Evolutionary conservation across 371 early-diverging fungal species (phyloP).

Genomic region (Mucor racemosus): DNA sequence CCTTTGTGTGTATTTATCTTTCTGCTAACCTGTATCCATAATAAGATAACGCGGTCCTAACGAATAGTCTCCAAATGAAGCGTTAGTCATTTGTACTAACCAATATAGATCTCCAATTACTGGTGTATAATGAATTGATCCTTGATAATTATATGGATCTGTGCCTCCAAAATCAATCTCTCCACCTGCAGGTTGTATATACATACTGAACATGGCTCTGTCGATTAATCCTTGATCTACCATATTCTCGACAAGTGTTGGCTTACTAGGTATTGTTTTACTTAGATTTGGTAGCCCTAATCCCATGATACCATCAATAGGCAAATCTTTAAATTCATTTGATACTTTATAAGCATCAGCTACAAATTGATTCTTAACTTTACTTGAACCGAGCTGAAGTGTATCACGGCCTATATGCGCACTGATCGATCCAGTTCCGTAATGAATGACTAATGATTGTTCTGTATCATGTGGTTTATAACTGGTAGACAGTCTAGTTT

Average conservation of each 20-base stretch:
- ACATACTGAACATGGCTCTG: constrained; percentile 70
- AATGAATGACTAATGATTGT: constrained; percentile 52
- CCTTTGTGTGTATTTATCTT: not conserved
- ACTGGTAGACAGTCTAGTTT: constrained; percentile 12
- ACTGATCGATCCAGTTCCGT: constrained; percentile 68
- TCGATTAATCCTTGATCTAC: constrained; percentile 60
- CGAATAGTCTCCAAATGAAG: constrained; percentile 44
- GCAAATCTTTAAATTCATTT: constrained; percentile 59
- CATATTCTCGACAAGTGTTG: constrained; percentile 74
- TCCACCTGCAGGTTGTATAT: constrained; percentile 56
- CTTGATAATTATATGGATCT: constrained; percentile 52
- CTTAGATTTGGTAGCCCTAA: constrained; percentile 64
- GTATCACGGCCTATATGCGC: constrained; percentile 59
- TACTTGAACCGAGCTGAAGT: constrained; percentile 37
- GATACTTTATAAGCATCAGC: constrained; percentile 62
- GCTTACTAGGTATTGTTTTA: constrained; percentile 37
- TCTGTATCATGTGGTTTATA: constrained; percentile 14
- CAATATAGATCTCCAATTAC: constrained; percentile 76
- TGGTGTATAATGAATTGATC: constrained; percentile 65
- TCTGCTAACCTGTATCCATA: constrained; percentile 53
- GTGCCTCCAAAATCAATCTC: constrained; percentile 72
- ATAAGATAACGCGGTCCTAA: constrained; percentile 44
- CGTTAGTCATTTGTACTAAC: constrained; percentile 67
- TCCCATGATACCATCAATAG: constrained; percentile 75
- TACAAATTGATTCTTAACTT: constrained; percentile 49